Evolutionary conservation across 1,139 yeast genomes (phyloP), one percentile per base, ranked within the genome.

Genomic region (Suhomyces atakaporum): DNA sequence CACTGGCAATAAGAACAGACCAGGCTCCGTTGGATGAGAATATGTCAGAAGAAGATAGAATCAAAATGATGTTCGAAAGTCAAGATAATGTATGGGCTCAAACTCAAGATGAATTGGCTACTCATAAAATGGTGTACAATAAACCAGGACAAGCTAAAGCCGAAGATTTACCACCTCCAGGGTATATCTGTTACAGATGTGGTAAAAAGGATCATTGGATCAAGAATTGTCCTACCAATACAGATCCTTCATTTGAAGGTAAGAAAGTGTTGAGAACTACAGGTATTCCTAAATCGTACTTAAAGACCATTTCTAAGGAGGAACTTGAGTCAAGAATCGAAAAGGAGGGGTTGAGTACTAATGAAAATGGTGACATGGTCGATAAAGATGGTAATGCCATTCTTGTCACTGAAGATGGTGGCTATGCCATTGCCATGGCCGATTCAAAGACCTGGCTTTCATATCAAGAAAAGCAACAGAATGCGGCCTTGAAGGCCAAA

Each of bases 151-250:
- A 73, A 20, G 61, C 58, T 42, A 68, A 59, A 27, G 63, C 75
- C 25, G 90, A 79, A 47, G 85, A 83, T 47, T 79, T 85, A 6
- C 96, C 97, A 4, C 98, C 98, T 1, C 92, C 96, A 3, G 96
- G 96, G 1, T 92, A 92, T 54, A 84, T 90, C 56, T 92, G 98
- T 60, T 90, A 92, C 60, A 75, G 97, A 57, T 92, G 99, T 67
- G 98, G 98, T 35, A 89, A 87, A 31, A 87, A 89, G 60, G 96
- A 92, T 45, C 99, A 92, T 60, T 90, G 95, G 92, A 90, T 94
- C 45, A 86, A 86, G 53, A 88, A 89, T 49, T 92, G 98, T 66
- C 98, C 98, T 1, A 88, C 96, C 2, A 85, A 86, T 50, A 80
- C 79, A 38, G 98, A 92, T 60, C 96, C 97, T 4, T 85, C 81